Evolutionary conservation across 2,329 filamentous ascomycete species (phyloP), one percentile per base, ranked within the genome.

Genomic region (Fusarium tuaranense): DNA sequence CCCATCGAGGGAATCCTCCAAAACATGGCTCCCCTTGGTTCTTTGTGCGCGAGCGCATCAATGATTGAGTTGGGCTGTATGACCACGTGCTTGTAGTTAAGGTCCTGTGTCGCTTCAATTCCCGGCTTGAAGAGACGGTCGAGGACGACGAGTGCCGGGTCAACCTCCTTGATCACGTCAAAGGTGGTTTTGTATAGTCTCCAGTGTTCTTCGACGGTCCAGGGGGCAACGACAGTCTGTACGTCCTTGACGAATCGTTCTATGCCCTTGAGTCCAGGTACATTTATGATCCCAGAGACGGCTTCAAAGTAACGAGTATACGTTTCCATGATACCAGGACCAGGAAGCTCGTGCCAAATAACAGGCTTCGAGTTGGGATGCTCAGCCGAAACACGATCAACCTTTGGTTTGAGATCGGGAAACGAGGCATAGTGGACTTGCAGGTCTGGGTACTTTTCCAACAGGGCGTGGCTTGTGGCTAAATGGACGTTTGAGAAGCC

Each of bases 1-100:
- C 81, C 82, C 0, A 84, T 79, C 32, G 80, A 78, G 0, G 84
- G 84, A 60, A 83, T 84, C 69, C 80, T 84, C 79, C 83, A 85
- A 27, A 86, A 69, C 20, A 82, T 76, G 6, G 77, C 81, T 3
- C 76, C 77, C 63, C 82, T 76, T 4, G 84, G 83, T 67, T 88
- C 87, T 34, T 82, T 70, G 30, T 80, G 79, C 16, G 75, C 39
- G 67, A 86, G 75, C 73, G 82, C 78, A 76, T 87, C 81, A 69
- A 85, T 72, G 78, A 85, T 62, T 48, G 84, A 81, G 44, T 87
- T 88, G 6, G 86, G 86, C 38, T 83, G 83, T 20, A 88, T 73
- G 2, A 86, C 70, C 3, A 69, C 84, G 80, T 72, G 85, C 71
- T 18, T 81, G 41, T 78, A 65, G 39, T 75, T 71, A n/a, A 68